phyloP scores from a whole-genome alignment of 2,329 filamentous ascomycete species.

The Ascochyta pisi region DNA sequence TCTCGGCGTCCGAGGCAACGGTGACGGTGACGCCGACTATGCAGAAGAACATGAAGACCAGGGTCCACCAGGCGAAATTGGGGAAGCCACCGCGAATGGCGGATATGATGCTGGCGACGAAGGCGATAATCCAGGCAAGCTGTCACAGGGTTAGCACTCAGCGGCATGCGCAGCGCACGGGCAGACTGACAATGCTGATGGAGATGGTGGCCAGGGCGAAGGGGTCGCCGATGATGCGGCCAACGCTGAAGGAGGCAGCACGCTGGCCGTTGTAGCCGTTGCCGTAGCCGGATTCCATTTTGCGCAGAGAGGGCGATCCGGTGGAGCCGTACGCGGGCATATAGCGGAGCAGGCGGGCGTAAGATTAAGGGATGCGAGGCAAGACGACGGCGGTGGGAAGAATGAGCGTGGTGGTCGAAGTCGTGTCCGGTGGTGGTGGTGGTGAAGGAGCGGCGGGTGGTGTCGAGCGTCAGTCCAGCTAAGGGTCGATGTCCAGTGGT shows the following conservation, averaged over 20 bases:
- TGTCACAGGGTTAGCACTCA: constrained; percentile 51
- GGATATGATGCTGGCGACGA: constrained; percentile 83
- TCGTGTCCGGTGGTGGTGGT: constrained; percentile 1
- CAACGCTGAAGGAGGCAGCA: constrained; percentile 68
- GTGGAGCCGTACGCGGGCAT: constrained; percentile 80
- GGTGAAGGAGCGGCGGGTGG: constrained; percentile 5
- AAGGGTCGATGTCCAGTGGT: constrained; percentile 10
- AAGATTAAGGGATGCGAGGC: constrained; percentile 8
- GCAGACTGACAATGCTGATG: constrained; percentile 78
- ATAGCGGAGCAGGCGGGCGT: constrained; percentile 59
- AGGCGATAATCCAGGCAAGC: constrained; percentile 95
- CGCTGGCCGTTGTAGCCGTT: constrained; percentile 47
- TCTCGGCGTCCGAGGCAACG: constrained; percentile 80
- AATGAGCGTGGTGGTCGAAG: constrained; percentile 21
- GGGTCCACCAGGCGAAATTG: constrained; percentile 90
- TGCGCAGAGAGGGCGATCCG: constrained; percentile 75
- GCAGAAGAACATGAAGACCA: constrained; percentile 83
- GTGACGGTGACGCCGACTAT: constrained; percentile 82
- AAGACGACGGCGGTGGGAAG: constrained; percentile 24
- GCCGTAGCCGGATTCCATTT: constrained; percentile 75
- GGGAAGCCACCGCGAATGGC: constrained; percentile 69
- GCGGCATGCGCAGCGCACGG: constrained; percentile 19
- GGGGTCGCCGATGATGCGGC: constrained; percentile 93
- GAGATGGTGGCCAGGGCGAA: constrained; percentile 95
- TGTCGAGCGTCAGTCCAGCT: constrained; percentile 19